These are phyloP conservation scores for Penicillium mononematosum DNA, from an alignment of 495 filamentous ascomycete species.

Conservation along the genomic window DNA sequence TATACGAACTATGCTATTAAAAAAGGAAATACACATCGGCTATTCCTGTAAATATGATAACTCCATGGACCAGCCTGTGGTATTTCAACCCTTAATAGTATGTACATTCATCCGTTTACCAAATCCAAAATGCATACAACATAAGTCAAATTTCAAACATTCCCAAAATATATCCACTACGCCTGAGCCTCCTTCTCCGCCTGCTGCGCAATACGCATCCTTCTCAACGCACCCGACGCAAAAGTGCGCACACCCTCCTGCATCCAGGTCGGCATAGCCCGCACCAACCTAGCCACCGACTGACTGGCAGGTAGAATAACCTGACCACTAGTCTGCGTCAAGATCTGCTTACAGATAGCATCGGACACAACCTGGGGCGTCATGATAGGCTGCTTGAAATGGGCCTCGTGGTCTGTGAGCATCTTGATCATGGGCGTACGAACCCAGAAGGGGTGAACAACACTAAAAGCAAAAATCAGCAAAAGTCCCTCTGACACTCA, in stretches of 20 bases:
- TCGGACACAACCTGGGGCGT: conserved; percentile 37
- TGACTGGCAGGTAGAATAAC: conserved; percentile 33
- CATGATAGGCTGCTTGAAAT: conserved; percentile 41
- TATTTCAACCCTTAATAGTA: not conserved
- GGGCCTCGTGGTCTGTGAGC: conserved; percentile 35
- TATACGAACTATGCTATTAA: too few species aligned
- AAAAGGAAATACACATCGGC: too few species aligned
- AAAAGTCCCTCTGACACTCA: not conserved
- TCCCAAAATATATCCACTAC: not conserved
- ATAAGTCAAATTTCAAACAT: not conserved
- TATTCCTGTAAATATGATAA: not conserved
- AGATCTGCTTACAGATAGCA: conserved; percentile 44
- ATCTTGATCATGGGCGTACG: conserved; percentile 46
- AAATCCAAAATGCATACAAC: not conserved
- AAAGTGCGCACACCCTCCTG: conserved; percentile 37
- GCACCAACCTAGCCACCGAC: conserved; percentile 29
- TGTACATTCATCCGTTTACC: not conserved
- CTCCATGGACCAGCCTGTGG: not conserved
- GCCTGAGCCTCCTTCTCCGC: not conserved
- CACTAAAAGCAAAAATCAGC: conserved; percentile 18
- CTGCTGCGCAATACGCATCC: conserved; percentile 19
- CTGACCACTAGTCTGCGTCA: conserved; percentile 44
- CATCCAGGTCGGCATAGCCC: conserved; percentile 42
- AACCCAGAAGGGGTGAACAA: conserved; percentile 48
- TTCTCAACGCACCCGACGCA: conserved; percentile 23